These are phyloP conservation scores for Globisporangium irregulare DNA, from an alignment of 352 stramenopile genomes.

Conservation along the genomic window DNA sequence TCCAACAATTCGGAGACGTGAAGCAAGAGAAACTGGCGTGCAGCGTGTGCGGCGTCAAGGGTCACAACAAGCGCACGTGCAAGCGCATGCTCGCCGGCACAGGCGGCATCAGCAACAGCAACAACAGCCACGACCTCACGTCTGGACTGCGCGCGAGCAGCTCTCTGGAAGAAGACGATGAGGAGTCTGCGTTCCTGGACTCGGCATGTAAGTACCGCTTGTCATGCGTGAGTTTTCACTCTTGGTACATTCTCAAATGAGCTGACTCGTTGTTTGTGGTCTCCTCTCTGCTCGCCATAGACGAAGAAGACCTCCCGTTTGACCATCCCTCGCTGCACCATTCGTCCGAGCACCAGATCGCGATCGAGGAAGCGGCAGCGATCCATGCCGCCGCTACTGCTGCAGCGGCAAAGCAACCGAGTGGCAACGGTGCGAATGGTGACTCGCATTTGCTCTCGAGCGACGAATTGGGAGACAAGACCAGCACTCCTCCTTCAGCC, in stretches of 20 bases:
- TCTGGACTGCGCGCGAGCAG: constrained; percentile 10
- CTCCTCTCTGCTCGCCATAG: background rate
- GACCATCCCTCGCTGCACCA: constrained; percentile 18
- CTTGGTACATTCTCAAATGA: background rate
- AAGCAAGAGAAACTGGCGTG: constrained; percentile 77
- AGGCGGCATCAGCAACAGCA: background rate
- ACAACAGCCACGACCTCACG: constrained; percentile 12
- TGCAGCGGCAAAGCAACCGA: constrained; percentile 2
- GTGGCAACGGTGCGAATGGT: background rate
- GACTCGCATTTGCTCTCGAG: constrained; percentile 7
- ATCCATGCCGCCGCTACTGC: constrained; percentile 9
- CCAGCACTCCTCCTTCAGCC: constrained; percentile 5
- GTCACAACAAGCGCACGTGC: constrained; percentile 84
- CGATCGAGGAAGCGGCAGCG: constrained; percentile 14
- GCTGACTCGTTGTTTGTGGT: background rate
- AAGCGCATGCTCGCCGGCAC: constrained; percentile 34
- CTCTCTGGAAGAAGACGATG: constrained; percentile 13
- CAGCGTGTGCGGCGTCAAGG: constrained; percentile 78
- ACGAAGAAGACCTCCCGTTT: constrained; percentile 24
- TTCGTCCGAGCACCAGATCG: constrained; percentile 15
- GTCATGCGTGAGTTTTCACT: background rate
- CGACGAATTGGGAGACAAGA: constrained; percentile 11
- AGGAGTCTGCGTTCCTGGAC: constrained; percentile 19
- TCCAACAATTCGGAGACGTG: constrained; percentile 64
- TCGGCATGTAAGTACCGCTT: constrained; percentile 18